Evolutionary conservation across 2,329 filamentous ascomycete species (phyloP).

Genomic region (Arthrinium phaeospermum): DNA sequence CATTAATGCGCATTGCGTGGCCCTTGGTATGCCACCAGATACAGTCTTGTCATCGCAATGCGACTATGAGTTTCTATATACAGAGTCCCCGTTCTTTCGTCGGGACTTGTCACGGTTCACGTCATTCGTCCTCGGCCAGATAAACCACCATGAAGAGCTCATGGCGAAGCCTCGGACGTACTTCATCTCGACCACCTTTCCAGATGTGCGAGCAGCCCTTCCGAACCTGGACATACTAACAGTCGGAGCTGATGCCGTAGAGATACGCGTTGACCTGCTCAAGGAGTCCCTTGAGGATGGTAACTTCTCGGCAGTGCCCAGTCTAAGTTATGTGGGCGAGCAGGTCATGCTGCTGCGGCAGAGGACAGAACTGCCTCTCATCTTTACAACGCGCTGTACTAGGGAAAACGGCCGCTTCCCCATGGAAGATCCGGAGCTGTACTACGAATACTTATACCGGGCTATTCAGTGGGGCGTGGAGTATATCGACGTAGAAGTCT

Average conservation of each 20-base stretch:
- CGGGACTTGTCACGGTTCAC: constrained; percentile 80
- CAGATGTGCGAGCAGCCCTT: constrained; percentile 80
- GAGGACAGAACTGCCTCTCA: constrained; percentile 86
- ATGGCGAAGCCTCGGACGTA: constrained; percentile 81
- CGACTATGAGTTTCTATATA: constrained; percentile 89
- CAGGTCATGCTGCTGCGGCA: constrained; percentile 86
- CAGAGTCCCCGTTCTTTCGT: constrained; percentile 71
- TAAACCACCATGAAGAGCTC: constrained; percentile 77
- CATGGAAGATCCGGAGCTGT: constrained; percentile 78
- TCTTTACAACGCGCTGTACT: constrained; percentile 84
- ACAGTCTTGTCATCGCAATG: constrained; percentile 68
- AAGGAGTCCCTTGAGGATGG: constrained; percentile 72
- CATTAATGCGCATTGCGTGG: constrained; percentile 79
- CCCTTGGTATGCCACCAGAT: constrained; percentile 73
- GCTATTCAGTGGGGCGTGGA: constrained; percentile 90
- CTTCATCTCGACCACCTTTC: constrained; percentile 87
- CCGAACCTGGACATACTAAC: constrained; percentile 88
- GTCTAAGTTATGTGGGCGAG: constrained; percentile 82
- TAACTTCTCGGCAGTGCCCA: constrained; percentile 70
- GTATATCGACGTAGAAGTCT: constrained; percentile 88
- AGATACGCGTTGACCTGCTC: constrained; percentile 82
- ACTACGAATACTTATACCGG: constrained; percentile 79
- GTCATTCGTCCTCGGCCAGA: constrained; percentile 80
- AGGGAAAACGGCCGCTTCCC: constrained; percentile 84
- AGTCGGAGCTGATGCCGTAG: constrained; percentile 84